Conservation (phyloP, 2,329 filamentous ascomycete species). For the Colletotrichum karsti region DNA sequence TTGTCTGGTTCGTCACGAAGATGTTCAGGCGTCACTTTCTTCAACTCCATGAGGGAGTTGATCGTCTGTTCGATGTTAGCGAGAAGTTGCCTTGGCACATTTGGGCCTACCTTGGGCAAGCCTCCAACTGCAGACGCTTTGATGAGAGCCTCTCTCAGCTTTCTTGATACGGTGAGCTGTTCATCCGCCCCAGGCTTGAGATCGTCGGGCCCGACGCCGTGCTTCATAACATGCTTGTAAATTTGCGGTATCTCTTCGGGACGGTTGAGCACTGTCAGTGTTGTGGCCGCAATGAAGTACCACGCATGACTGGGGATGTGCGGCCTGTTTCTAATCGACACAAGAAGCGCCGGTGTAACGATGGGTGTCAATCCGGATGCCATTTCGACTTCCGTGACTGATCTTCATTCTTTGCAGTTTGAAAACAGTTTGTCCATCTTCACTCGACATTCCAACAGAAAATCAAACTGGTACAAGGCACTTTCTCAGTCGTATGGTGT, state of each 20-base stretch:
- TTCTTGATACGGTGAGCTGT: conserved; percentile 51
- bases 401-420: neutral
- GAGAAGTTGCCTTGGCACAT: neutral
- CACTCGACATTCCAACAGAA: no score
- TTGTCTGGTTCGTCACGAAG: conserved; percentile 44
- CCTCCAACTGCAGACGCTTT: conserved; percentile 58
- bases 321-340: conserved; percentile 48
- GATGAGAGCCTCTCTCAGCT: conserved; percentile 58
- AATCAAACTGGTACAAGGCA: no score
- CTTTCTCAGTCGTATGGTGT: no score
- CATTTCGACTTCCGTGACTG: neutral
- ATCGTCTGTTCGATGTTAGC: conserved; percentile 44
- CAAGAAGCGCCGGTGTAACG: conserved; percentile 50
- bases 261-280: conserved; percentile 56
- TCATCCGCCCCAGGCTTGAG: conserved; percentile 40
- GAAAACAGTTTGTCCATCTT: no score
- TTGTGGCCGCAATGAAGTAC: conserved; percentile 57
- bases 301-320: conserved; percentile 54
- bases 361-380: conserved; percentile 34
- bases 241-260: conserved; percentile 56
- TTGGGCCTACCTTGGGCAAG: conserved; percentile 53
- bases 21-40: conserved; percentile 48
- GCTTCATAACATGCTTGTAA: conserved; percentile 50
- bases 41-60: conserved; percentile 55
- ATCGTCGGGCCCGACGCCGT: conserved; percentile 35